Evolutionary conservation across 2,329 filamentous ascomycete species (phyloP), one percentile per base, ranked within the genome.

Genomic region (Aspergillus candidus): DNA sequence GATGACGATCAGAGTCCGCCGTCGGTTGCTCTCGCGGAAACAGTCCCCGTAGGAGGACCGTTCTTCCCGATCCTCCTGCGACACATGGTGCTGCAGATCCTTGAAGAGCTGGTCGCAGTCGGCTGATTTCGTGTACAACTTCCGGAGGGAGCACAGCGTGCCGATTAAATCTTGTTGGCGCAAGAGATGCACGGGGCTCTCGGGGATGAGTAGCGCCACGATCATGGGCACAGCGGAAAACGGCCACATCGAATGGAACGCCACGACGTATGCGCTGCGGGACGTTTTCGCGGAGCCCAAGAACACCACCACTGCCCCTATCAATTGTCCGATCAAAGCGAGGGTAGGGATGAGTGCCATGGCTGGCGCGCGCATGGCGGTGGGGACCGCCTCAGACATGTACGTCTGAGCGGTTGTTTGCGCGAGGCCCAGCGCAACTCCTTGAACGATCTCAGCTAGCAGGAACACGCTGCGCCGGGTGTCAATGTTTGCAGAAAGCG

Each of bases 301-400:
- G 44, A 63, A 73, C 14, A 75, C 67, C 13, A 72, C 65, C 7
- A 63, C 53, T 6, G 69, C 63, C 1, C 73, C 74, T 7, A 74
- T 61, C n/a, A 77, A 58, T 53, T 77, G 72, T 7, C 73, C 74
- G 0, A 75, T 48, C 3, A 76, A 62, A 14, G 68, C 73, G 52
- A 76, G 74, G 3, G 70, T 68, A 4, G 74, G 73, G 40, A 76
- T 70, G 34, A 76, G 65, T 1, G 73, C 71, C 54, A 77, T 67
- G 3, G 70, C 63, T 0, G 73, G 68, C 3, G 71, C 74, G 31
- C 74, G 65, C 6, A 77, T 61, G 4, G 58, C 60, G 0, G 68
- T 63, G 0, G 74, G 73, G 1, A 72, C 56, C 12, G 74, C 69
- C 48, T 77, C 74, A 11, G 73, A 75, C 51, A 75, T 67, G 58